Evolutionary conservation across 2,329 filamentous ascomycete genomes (phyloP).

Genomic region (Sarocladiaceae sp.): DNA sequence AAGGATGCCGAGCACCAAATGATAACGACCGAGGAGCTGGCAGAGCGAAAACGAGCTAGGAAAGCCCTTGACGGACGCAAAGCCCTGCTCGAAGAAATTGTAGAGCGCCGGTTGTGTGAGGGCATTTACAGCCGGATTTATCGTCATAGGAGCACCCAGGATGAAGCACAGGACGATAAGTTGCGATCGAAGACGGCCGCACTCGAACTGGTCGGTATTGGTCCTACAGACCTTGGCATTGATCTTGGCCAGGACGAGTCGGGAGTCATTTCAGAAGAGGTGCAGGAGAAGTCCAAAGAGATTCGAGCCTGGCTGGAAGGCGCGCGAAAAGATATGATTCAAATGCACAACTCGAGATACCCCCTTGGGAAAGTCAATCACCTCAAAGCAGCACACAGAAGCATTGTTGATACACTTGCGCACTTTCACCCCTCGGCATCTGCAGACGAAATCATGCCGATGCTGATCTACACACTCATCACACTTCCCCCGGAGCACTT

Average conservation of each 20-base stretch:
- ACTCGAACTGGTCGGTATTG: slow-evolving; percentile 85
- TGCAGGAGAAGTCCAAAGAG: slow-evolving; percentile 58
- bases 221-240: slow-evolving; percentile 77
- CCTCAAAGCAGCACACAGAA: slow-evolving; percentile 84
- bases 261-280: slow-evolving; percentile 52
- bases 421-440: slow-evolving; percentile 75
- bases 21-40: slow-evolving; percentile 83
- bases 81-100: slow-evolving; percentile 77
- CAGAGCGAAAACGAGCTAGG: slow-evolving; percentile 72
- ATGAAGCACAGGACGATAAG: slow-evolving; percentile 93
- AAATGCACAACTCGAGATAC: slow-evolving; percentile 84
- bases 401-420: slow-evolving; percentile 81
- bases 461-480: slow-evolving; percentile 93
- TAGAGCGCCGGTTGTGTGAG: slow-evolving; percentile 82
- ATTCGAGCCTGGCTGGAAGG: slow-evolving; percentile 69
- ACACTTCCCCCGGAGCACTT: slow-evolving; percentile 82
- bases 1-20: slow-evolving; percentile 68
- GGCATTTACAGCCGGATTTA: slow-evolving; percentile 85
- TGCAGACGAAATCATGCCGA: slow-evolving; percentile 94
- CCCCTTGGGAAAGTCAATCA: slow-evolving; percentile 88
- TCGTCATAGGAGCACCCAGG: slow-evolving; percentile 84
- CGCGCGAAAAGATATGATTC: slow-evolving; percentile 64
- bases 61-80: slow-evolving; percentile 76
- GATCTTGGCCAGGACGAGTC: slow-evolving; percentile 56
- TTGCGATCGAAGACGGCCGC: slow-evolving; percentile 91